phyloP scores from a whole-genome alignment of 176 grass and related monocot species.

The Oropetium thomaeum region DNA sequence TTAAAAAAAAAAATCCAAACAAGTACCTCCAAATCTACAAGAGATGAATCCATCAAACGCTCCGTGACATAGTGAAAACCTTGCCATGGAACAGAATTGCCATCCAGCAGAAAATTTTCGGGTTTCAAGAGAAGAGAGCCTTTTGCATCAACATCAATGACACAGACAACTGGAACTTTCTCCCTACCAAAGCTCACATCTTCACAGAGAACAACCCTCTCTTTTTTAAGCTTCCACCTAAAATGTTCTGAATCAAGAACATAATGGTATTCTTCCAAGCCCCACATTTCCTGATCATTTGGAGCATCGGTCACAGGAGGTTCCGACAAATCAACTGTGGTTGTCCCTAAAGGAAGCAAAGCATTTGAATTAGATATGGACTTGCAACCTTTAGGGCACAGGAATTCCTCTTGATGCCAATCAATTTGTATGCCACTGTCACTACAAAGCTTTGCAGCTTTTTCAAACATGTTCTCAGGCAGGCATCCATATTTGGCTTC shows the following conservation, averaged over 20 bases:
- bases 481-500: constrained; percentile 77
- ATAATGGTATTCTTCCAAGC: constrained; percentile 75
- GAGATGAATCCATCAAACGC: constrained; percentile 64
- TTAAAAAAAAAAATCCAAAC: neutral
- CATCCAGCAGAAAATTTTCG: constrained; percentile 32
- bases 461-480: constrained; percentile 80
- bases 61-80: constrained; percentile 70
- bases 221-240: constrained; percentile 54
- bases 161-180: constrained; percentile 68
- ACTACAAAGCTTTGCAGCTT: constrained; percentile 92
- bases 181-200: constrained; percentile 91
- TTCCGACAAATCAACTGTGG: constrained; percentile 18
- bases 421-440: constrained; percentile 78
- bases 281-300: constrained; percentile 43
- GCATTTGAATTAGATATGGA: constrained; percentile 33
- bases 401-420: constrained; percentile 86
- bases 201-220: constrained; percentile 68
- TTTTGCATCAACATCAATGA: constrained; percentile 61
- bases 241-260: constrained; percentile 74
- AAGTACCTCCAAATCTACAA: constrained; percentile 66
- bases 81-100: constrained; percentile 68
- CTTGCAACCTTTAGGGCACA: constrained; percentile 84
- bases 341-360: constrained; percentile 52
- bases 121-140: constrained; percentile 43
- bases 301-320: constrained; percentile 32